These are phyloP conservation scores for Cyclospora cayetanensis DNA, from an alignment of 169 alveolate genomes.

Conservation along the genomic window DNA sequence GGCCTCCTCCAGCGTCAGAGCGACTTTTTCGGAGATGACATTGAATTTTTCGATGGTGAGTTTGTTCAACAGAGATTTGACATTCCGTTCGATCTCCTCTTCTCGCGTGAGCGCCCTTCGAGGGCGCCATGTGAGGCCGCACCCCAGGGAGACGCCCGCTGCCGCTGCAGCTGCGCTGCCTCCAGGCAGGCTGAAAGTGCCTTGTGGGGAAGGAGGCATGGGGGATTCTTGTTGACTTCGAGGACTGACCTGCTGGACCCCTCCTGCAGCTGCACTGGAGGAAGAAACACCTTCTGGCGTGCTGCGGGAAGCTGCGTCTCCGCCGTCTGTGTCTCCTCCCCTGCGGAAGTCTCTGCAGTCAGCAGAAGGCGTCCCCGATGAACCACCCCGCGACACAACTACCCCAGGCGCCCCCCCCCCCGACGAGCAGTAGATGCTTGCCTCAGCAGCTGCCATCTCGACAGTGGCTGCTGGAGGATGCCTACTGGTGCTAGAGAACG, in stretches of 20 bases:
- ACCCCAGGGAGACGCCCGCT: neutral
- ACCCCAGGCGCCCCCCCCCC: neutral
- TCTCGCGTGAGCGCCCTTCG: constrained; percentile 50
- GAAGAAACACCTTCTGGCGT: no score
- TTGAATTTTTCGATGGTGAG: constrained; percentile 91
- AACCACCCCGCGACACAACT: no score
- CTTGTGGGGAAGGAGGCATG: no score
- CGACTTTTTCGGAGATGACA: constrained; percentile 89
- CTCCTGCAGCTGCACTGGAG: no score
- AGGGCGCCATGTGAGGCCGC: constrained; percentile 54
- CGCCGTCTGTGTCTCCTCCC: no score
- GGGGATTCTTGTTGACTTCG: no score
- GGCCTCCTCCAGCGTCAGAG: constrained; percentile 80
- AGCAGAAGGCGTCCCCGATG: no score
- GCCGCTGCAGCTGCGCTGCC: neutral
- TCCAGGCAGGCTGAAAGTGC: no score
- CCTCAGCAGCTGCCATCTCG: no score
- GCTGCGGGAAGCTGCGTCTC: no score
- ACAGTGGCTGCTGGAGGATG: constrained; percentile 6
- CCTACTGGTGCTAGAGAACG: neutral
- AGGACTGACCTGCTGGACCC: no score
- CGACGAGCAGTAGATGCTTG: no score
- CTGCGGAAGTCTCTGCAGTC: constrained; percentile 16
- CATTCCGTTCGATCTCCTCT: constrained; percentile 80
- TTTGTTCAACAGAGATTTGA: constrained; percentile 87